phyloP scores from a whole-genome alignment of 2,329 filamentous ascomycete genomes.

The Penicillium thymicola region DNA sequence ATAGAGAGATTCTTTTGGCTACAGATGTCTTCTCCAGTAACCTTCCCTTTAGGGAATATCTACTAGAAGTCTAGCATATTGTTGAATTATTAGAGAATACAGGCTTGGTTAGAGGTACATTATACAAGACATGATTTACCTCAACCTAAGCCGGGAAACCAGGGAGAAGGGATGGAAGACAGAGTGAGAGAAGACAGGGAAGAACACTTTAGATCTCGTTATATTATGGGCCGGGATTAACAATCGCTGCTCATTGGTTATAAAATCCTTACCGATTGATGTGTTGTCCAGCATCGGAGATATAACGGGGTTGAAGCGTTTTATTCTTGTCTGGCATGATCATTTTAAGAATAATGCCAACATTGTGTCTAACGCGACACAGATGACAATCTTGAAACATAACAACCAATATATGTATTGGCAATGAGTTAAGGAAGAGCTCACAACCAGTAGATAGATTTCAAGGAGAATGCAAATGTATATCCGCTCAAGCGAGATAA shows the following conservation, averaged over 20 bases:
- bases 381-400: background rate
- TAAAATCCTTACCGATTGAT: background rate
- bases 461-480: background rate
- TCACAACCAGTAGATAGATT: background rate
- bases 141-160: background rate
- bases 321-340: background rate
- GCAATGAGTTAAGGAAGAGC: background rate
- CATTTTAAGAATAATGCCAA: background rate
- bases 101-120: background rate
- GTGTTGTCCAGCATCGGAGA: background rate
- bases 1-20: background rate
- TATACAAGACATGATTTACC: background rate
- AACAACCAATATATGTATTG: background rate
- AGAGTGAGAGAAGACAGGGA: background rate
- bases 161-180: background rate
- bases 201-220: background rate
- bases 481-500: background rate
- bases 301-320: background rate
- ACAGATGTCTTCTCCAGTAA: background rate
- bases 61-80: background rate
- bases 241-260: background rate
- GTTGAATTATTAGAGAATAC: background rate
- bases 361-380: background rate
- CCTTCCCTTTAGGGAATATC: background rate
- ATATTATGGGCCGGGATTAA: too few species aligned